Base-by-base conservation (phyloP, 148 eudicot genomes). In the Persicaria maculosa region DNA sequence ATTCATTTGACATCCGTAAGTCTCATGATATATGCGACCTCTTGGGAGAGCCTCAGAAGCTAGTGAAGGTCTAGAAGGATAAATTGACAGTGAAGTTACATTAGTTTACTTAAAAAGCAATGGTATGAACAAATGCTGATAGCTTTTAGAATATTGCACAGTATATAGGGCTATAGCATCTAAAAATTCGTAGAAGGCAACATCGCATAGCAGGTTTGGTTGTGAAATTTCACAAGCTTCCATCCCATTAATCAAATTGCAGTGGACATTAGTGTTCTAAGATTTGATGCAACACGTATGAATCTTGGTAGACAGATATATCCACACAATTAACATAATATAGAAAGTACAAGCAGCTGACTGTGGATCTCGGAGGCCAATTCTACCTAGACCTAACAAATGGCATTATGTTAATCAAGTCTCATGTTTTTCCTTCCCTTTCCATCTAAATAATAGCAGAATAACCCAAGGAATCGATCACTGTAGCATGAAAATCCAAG, bases 1-100 rank as follows among this genome's bases (percentile, higher is more conserved):
- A 74, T 96, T 96, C 99, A 96, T 96, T 77, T 96, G 99, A 75
- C 97, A 92, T 48, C 99, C 99, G 77, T 92, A 92, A 44, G 97
- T 96, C 85, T 96, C 99, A 65, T 96, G 97, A 83, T 92, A 96
- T 75, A 96, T 89, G 50, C 99, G 96, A 31, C 89, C 94, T 81
- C 74, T 82, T 15, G 88, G 91, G 73, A 79, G 83, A 77, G 74
- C 86, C 67, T 88, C 92, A 54, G 87, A 71, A 75, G 67, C 79
- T 68, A 82, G 73, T 8, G 72, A 19, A 31, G 78, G 59, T 82
- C 95, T 88, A 79, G 67, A 81, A 48, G 64, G 74, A 76, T 74
- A 80, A 11, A 31, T 22, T n/a, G 9, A 75, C 20, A 62, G 25
- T 6, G 44, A 57, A 57, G 76, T 12, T n/a, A 43, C 17, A 19